Conservation (phyloP, 2,329 filamentous ascomycete species). For the Cercospora zeina region DNA sequence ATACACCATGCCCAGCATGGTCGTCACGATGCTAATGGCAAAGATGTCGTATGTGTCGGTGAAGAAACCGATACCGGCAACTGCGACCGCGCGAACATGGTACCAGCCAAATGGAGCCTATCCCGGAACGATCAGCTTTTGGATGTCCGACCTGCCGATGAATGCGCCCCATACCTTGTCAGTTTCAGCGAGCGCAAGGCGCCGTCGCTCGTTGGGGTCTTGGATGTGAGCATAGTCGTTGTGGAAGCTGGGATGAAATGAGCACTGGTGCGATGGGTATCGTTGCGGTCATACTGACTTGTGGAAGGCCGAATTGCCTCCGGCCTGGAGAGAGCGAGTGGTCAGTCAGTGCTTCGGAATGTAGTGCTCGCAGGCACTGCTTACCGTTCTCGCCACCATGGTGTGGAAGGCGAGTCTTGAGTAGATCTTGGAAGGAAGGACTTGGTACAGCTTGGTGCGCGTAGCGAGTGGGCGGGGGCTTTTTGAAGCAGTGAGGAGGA, state of each 20-base stretch:
- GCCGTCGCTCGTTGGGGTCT: constrained; percentile 75
- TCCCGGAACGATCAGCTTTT: neutral
- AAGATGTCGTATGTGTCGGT: constrained; percentile 81
- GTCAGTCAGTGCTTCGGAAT: no score
- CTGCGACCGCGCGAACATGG: constrained; percentile 72
- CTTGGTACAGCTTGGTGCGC: neutral
- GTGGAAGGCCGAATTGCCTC: constrained; percentile 70
- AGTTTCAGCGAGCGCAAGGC: constrained; percentile 76
- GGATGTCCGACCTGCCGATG: no score
- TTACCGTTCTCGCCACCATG: neutral
- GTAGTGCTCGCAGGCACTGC: neutral
- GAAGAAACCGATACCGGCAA: constrained; percentile 85
- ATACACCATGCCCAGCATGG: constrained; percentile 78
- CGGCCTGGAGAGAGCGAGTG: no score
- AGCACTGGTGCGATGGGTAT: neutral
- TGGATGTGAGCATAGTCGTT: constrained; percentile 66
- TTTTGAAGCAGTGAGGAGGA: constrained; percentile 4
- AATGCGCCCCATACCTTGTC: constrained; percentile 63
- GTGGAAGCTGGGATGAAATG: constrained; percentile 55
- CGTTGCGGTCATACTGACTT: constrained; percentile 46
- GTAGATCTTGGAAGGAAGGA: neutral
- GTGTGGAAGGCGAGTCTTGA: neutral
- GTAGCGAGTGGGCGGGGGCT: neutral
- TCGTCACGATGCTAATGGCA: constrained; percentile 69
- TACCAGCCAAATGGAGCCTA: constrained; percentile 77